Evolutionary conservation across 2,329 filamentous ascomycete genomes (phyloP), one percentile per base, ranked within the genome.

Genomic region (Diaporthe citrichinensis): DNA sequence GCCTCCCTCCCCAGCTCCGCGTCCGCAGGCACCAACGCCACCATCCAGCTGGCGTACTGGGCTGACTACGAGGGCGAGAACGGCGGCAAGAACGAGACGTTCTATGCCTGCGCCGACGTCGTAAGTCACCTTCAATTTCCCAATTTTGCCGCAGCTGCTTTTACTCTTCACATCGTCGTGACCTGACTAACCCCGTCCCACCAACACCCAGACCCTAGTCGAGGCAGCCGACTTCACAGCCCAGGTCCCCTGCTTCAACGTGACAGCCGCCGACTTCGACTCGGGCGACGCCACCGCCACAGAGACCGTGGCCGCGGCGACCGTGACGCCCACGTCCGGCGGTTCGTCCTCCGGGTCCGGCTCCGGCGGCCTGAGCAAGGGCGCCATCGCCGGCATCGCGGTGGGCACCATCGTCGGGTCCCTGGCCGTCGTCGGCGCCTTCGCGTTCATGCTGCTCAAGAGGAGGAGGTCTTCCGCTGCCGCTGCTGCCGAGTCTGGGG

Each of bases 31-130:
- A 81, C 82, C 71, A 86, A 86, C 74, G 88, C 88, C 25, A 89
- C 88, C 9, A 82, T 89, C 31, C 87, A 88, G 78, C 82, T 89
- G 77, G 84, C 85, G 75, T 89, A 89, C 81, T 84, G 82, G 71
- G 84, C 86, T 71, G 83, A 86, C 77, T 87, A 85, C 78, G 81
- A 86, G 77, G 84, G 82, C 62, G 82, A 83, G 72, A 79, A 82
- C 31, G 76, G 77, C 49, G 81, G 81, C 51, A 79, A 79, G 23
- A 83, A 84, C 57, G 81, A 85, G 77, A 81, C 83, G 0, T 85
- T 84, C 77, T 85, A 81, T 53, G 82, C 83, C 25, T 85, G 84
- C 68, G 84, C 84, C 51, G 84, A 85, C 75, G 79, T 85, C 59
- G 82, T 84, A 80, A 79, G 82, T 23, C 44, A 44, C 14, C 10